Evolutionary conservation across 129 eudicot species (phyloP).

Genomic region (Escallonia herrerae): DNA sequence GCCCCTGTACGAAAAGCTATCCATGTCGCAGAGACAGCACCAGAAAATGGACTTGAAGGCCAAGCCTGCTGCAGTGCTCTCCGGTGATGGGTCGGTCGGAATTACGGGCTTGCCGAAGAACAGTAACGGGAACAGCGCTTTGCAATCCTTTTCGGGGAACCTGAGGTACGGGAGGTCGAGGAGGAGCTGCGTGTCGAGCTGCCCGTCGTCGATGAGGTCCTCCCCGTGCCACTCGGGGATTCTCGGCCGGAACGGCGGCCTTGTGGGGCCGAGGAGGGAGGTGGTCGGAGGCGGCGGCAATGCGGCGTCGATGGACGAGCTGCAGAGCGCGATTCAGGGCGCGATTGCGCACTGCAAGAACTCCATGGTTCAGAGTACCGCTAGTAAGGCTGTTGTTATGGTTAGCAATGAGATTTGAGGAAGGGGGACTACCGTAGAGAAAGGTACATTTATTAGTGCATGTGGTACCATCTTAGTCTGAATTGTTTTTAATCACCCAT

Average conservation of each 20-base stretch:
- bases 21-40: slow-evolving; percentile 33
- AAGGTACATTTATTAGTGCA: too few species aligned
- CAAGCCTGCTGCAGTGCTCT: not conserved
- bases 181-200: slow-evolving; percentile 56
- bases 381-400: not conserved
- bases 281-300: not conserved
- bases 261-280: not conserved
- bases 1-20: slow-evolving; percentile 70
- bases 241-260: slow-evolving; percentile 20
- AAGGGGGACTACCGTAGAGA: not conserved
- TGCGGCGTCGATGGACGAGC: slow-evolving; percentile 71
- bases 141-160: slow-evolving; percentile 70
- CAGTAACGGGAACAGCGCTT: not conserved
- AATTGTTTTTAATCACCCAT: too few species aligned
- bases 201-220: slow-evolving; percentile 86
- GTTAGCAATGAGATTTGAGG: slow-evolving; percentile 20
- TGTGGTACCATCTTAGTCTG: too few species aligned
- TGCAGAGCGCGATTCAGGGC: slow-evolving; percentile 89
- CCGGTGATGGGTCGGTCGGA: not conserved
- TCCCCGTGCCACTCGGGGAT: slow-evolving; percentile 77
- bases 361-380: slow-evolving; percentile 45
- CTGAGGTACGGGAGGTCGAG: slow-evolving; percentile 37
- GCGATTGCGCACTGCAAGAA: slow-evolving; percentile 92
- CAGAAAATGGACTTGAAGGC: slow-evolving; percentile 13
- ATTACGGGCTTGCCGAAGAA: not conserved